Conservation (phyloP, 306 rosid genomes). For the Vigna radiata region DNA sequence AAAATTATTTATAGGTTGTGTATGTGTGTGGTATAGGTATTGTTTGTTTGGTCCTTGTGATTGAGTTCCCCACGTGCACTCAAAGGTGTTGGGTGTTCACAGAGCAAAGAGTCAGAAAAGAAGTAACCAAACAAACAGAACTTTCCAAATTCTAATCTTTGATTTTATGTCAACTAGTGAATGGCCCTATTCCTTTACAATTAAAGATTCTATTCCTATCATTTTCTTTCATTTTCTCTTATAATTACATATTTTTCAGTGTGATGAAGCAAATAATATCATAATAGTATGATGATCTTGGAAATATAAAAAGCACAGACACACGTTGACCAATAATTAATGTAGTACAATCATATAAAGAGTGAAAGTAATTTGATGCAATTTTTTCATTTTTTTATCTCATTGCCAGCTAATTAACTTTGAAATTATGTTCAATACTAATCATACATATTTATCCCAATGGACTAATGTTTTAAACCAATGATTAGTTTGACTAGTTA, state of each 20-base stretch:
- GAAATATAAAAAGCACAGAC: background rate
- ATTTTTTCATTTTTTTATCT: too few relatives aligned
- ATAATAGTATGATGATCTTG: background rate
- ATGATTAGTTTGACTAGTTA: too few relatives aligned
- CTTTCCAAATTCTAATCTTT: background rate
- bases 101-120: constrained; percentile 16
- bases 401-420: too few relatives aligned
- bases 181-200: constrained; percentile 18
- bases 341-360: background rate
- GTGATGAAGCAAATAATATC: background rate
- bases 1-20: background rate
- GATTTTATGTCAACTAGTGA: constrained; percentile 28
- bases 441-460: too few relatives aligned
- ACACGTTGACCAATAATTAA: background rate
- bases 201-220: constrained; percentile 8
- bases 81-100: constrained; percentile 25
- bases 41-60: background rate
- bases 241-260: too few relatives aligned
- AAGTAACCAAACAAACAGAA: background rate
- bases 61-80: constrained; percentile 47
- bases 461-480: too few relatives aligned
- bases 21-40: background rate
- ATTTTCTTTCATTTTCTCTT: background rate
- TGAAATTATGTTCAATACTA: too few relatives aligned
- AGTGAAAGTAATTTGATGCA: constrained; percentile 4